A percentile compares a stretch with the other conserved stretches of the same genome.
Evolutionary conservation across 176 grass and related monocot genomes (phyloP).

Genomic region (Ensete glaucum): DNA sequence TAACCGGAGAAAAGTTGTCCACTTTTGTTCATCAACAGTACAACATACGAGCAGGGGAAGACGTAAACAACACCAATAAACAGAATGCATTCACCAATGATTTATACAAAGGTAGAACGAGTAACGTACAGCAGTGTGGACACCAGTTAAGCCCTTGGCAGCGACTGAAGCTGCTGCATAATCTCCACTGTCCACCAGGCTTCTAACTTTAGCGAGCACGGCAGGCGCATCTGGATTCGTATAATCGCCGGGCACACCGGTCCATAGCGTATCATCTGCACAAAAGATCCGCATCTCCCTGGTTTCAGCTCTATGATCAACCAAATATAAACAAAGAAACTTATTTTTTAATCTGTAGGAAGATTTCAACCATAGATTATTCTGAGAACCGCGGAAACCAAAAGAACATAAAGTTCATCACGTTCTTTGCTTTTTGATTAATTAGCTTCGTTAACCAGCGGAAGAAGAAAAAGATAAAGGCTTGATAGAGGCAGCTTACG

Average conservation of each 20-base stretch:
- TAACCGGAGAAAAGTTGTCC: no score
- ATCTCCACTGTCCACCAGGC: slow-evolving; percentile 62
- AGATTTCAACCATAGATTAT: no score
- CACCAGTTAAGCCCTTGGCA: slow-evolving; percentile 49
- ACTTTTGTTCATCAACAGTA: no score
- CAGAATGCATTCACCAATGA: background rate
- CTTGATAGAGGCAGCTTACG: slow-evolving; percentile 24
- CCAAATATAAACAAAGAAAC: background rate
- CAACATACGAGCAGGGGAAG: background rate
- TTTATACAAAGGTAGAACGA: background rate
- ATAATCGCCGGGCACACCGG: slow-evolving; percentile 74
- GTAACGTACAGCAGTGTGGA: slow-evolving; percentile 45
- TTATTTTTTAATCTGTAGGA: no score
- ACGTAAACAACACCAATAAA: background rate
- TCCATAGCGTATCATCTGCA: slow-evolving; percentile 95
- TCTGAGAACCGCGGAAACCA: no score
- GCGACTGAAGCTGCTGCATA: slow-evolving; percentile 55
- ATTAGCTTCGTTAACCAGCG: background rate
- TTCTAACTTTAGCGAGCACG: slow-evolving; percentile 69
- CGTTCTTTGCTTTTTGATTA: no score
- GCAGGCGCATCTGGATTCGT: slow-evolving; percentile 57
- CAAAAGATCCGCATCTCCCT: background rate
- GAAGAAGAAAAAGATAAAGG: slow-evolving; percentile 1
- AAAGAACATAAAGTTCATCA: no score
- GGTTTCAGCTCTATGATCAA: background rate